phyloP scores from a whole-genome alignment of 2,329 filamentous ascomycete genomes.

The Stagonosporopsis vannaccii region DNA sequence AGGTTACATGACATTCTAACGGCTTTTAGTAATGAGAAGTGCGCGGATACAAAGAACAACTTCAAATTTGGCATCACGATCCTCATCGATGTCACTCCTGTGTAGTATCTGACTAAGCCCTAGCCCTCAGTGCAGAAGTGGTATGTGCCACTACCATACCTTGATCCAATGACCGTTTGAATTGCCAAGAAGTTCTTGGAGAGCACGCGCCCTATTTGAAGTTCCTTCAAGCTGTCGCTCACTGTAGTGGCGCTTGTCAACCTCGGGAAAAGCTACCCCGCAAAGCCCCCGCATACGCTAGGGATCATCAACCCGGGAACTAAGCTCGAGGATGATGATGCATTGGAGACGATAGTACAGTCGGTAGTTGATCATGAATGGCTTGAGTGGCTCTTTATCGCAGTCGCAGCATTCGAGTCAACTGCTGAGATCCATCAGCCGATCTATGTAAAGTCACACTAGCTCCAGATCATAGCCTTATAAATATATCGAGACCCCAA shows the following conservation, averaged over 20 bases:
- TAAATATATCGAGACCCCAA: neutral
- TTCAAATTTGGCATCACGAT: neutral
- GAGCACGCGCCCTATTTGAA: neutral
- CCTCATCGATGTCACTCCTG: neutral
- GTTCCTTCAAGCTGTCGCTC: neutral
- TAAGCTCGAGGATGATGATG: neutral
- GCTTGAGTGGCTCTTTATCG: neutral
- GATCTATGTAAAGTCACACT: neutral
- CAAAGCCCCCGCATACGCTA: constrained; percentile 5
- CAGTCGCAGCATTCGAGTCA: neutral
- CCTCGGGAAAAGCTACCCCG: constrained; percentile 11
- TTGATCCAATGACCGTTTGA: neutral
- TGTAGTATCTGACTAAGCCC: neutral
- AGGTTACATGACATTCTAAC: neutral
- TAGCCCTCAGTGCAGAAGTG: neutral
- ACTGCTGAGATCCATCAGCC: neutral
- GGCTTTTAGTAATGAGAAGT: neutral
- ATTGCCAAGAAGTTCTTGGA: neutral
- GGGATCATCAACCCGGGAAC: neutral
- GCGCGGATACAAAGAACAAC: neutral
- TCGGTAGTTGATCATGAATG: neutral
- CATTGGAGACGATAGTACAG: neutral
- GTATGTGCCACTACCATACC: neutral
- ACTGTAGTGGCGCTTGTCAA: neutral
- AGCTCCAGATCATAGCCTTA: neutral